phyloP scores from a whole-genome alignment of 2,329 filamentous ascomycete genomes.

The Cladosporium sp. region DNA sequence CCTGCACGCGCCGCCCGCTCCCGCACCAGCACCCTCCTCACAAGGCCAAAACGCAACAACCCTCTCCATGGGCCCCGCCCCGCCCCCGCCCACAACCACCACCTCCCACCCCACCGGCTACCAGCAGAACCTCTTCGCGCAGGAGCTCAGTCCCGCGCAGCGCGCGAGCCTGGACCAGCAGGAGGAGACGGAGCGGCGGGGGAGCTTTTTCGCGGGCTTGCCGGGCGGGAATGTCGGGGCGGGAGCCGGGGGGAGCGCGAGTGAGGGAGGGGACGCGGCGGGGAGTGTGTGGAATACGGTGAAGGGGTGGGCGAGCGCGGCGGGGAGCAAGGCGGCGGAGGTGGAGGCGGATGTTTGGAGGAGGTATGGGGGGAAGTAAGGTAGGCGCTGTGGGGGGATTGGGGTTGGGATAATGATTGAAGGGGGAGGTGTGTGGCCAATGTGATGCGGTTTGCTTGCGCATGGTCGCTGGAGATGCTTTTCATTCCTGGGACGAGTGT shows the following conservation, averaged over 20 bases:
- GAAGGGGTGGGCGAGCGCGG: slow-evolving; percentile 37
- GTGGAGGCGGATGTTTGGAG: slow-evolving; percentile 44
- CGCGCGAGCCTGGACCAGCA: slow-evolving; percentile 28
- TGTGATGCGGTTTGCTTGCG: too few species aligned
- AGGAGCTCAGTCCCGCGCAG: slow-evolving; percentile 33
- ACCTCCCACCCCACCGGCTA: slow-evolving; percentile 43
- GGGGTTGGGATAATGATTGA: too few species aligned
- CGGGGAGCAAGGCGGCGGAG: slow-evolving; percentile 37
- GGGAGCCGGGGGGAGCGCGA: background rate
- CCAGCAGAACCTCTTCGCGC: slow-evolving; percentile 40
- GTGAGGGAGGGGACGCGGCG: slow-evolving; percentile 16
- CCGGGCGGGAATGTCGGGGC: slow-evolving; percentile 21
- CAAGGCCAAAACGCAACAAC: slow-evolving; percentile 29
- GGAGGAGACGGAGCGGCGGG: slow-evolving; percentile 21
- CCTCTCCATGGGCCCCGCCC: slow-evolving; percentile 32
- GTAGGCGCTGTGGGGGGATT: too few species aligned
- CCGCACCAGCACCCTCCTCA: slow-evolving; percentile 27
- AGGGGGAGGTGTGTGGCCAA: too few species aligned
- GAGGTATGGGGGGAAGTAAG: slow-evolving; percentile 29
- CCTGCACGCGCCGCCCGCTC: slow-evolving; percentile 35
- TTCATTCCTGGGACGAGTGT: too few species aligned
- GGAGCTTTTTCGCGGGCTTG: slow-evolving; percentile 23
- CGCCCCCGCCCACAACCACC: slow-evolving; percentile 22
- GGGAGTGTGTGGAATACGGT: slow-evolving; percentile 32
- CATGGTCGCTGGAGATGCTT: too few species aligned